Evolutionary conservation across 805 yeast species (phyloP).

Genomic region (Candida yuanshanica): DNA sequence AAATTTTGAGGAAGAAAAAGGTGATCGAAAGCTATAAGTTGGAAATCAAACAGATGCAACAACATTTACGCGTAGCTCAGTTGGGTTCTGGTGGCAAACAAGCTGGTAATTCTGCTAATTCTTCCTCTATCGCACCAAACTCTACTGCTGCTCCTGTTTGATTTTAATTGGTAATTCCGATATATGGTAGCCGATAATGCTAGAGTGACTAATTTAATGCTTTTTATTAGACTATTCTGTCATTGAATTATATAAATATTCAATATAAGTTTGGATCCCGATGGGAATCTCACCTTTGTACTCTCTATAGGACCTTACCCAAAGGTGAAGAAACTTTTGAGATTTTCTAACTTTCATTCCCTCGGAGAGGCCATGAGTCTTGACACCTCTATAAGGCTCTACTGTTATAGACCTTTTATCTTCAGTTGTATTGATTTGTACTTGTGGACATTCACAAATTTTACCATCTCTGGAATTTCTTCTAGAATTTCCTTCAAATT

Average conservation of each 20-base stretch:
- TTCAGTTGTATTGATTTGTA: not conserved
- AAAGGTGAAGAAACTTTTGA: conserved; percentile 7
- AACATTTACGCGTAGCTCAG: conserved; percentile 7
- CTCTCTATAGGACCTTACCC: conserved; percentile 8
- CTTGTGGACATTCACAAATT: not conserved
- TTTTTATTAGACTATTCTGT: not conserved
- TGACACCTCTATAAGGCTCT: not conserved
- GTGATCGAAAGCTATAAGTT: conserved; percentile 14
- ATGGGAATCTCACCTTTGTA: conserved; percentile 3
- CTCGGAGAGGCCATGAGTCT: not conserved
- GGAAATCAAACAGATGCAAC: conserved; percentile 16
- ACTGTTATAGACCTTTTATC: not conserved
- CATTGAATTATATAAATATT: not conserved
- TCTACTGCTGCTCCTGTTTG: not conserved
- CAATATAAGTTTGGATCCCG: not conserved
- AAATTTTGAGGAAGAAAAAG: conserved; percentile 15
- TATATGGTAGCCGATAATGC: not conserved
- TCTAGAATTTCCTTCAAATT: not conserved
- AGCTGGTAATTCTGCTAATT: not conserved
- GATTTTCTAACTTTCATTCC: not conserved
- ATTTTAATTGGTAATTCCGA: no score
- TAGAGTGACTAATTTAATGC: not conserved
- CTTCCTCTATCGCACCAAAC: not conserved
- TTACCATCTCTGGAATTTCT: not conserved
- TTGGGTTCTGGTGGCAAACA: not conserved